Evolutionary conservation across 2,329 filamentous ascomycete species (phyloP).

Genomic region (Cordyceps farinosa): DNA sequence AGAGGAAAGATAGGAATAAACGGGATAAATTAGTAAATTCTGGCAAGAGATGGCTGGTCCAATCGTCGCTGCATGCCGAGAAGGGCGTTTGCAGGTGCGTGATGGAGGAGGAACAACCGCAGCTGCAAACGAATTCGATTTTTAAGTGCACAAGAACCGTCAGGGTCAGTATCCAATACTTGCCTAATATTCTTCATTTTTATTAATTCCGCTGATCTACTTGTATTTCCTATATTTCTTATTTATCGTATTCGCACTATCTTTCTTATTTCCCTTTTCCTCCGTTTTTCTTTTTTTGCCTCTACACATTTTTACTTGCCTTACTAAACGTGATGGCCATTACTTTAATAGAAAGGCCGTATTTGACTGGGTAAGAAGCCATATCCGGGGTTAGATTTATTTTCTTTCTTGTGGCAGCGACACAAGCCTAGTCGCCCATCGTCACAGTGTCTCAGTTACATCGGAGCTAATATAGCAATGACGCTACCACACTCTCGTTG

Average conservation of each 20-base stretch:
- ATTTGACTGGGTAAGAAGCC: too few species aligned
- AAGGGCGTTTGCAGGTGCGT: background rate
- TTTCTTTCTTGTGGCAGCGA: background rate
- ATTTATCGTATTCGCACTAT: background rate
- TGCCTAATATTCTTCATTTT: background rate
- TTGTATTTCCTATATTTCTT: background rate
- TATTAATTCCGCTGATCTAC: background rate
- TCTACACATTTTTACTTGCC: too few species aligned
- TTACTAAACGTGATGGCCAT: too few species aligned
- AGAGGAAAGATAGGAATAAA: background rate
- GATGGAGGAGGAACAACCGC: background rate
- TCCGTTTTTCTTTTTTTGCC: background rate
- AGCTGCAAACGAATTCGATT: background rate
- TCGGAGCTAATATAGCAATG: conserved; percentile 5
- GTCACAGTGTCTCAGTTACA: background rate
- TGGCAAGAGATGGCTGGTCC: background rate
- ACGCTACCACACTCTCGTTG: conserved; percentile 2
- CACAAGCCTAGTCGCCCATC: background rate
- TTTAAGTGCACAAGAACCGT: background rate
- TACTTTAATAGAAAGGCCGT: too few species aligned
- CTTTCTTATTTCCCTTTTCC: background rate
- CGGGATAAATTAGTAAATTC: background rate
- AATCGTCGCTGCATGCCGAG: background rate
- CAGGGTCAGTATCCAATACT: background rate
- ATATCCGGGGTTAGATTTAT: background rate